Evolutionary conservation across 345 rosid genomes (phyloP).

Genomic region (Brassica cretica): DNA sequence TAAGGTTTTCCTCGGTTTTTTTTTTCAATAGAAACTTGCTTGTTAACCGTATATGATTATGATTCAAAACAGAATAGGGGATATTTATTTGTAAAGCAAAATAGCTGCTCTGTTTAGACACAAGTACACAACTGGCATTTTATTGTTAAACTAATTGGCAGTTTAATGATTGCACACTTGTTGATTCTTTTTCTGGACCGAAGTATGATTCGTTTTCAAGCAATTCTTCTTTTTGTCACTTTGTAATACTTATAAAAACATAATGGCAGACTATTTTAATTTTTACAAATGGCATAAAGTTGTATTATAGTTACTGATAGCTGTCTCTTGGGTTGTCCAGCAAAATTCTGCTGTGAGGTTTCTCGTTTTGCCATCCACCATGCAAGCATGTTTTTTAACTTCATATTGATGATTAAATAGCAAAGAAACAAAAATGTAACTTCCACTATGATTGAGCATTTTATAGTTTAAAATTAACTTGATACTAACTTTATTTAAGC

Average conservation of each 20-base stretch:
- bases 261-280: neutral
- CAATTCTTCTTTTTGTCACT: constrained; percentile 14
- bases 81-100: neutral
- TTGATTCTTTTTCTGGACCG: neutral
- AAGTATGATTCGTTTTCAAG: neutral
- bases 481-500: neutral
- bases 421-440: neutral
- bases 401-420: neutral
- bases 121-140: neutral
- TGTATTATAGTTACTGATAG: constrained; percentile 1
- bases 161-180: constrained; percentile 25
- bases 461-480: neutral
- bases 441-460: constrained; percentile 4
- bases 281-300: neutral
- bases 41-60: neutral
- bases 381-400: constrained; percentile 3
- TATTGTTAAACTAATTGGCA: neutral
- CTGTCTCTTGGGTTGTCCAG: constrained; percentile 26
- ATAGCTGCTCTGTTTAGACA: neutral
- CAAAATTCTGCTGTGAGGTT: constrained; percentile 13
- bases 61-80: neutral
- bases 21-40: neutral
- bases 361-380: constrained; percentile 13
- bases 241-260: neutral
- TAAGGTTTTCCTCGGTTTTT: neutral